Evolutionary conservation across 2,329 filamentous ascomycete genomes (phyloP).

Genomic region (Aaosphaeria arxii): DNA sequence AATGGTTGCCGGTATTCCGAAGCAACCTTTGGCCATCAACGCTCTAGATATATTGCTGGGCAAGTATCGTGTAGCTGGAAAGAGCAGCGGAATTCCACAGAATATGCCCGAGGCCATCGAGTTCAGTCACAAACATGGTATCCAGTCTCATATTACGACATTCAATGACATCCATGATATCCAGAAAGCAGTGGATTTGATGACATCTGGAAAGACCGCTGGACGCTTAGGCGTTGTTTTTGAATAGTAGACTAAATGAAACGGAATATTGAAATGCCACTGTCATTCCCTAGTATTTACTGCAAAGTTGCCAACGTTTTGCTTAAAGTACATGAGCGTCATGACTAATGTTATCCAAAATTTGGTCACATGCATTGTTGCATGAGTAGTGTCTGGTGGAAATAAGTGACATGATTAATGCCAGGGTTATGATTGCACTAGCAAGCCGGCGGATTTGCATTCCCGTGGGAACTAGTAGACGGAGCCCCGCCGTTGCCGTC

Average conservation of each 20-base stretch:
- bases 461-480: too few species aligned
- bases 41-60: slow-evolving; percentile 28
- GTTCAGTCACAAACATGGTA: slow-evolving; percentile 37
- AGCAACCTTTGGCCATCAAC: slow-evolving; percentile 3
- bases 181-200: slow-evolving; percentile 29
- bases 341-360: too few species aligned
- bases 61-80: slow-evolving; percentile 34
- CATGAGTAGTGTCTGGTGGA: too few species aligned
- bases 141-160: slow-evolving; percentile 32
- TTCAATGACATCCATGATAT: slow-evolving; percentile 29
- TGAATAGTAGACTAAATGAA: not conserved
- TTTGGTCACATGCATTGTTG: too few species aligned
- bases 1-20: slow-evolving; percentile 35
- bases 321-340: too few species aligned
- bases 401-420: too few species aligned
- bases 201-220: slow-evolving; percentile 23
- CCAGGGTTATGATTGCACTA: too few species aligned
- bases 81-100: slow-evolving; percentile 37
- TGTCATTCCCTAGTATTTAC: too few species aligned
- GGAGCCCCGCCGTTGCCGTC: too few species aligned
- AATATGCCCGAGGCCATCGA: slow-evolving; percentile 37
- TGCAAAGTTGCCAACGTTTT: too few species aligned
- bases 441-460: too few species aligned
- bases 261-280: too few species aligned
- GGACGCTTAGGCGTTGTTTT: slow-evolving; percentile 26